Evolutionary conservation across 805 yeast genomes (phyloP).

Genomic region (Yamadazyma sp.): DNA sequence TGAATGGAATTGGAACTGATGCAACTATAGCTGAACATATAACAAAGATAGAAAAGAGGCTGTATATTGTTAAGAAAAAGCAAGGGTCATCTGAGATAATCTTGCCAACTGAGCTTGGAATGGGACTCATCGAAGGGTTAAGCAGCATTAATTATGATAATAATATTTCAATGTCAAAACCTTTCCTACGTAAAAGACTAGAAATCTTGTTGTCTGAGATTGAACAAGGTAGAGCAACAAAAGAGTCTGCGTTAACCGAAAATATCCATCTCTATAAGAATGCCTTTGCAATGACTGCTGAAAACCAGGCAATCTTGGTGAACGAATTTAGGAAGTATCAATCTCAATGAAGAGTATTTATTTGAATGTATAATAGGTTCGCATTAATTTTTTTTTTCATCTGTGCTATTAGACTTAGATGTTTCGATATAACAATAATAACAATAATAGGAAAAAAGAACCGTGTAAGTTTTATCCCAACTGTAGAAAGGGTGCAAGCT

Average conservation of each 20-base stretch:
- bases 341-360: not conserved
- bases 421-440: slow-evolving; percentile 6
- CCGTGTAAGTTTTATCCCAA: slow-evolving; percentile 16
- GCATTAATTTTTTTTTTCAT: too few species aligned
- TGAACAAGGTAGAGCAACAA: slow-evolving; percentile 58
- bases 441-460: slow-evolving; percentile 3
- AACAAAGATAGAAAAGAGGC: slow-evolving; percentile 66
- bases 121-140: slow-evolving; percentile 85
- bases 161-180: slow-evolving; percentile 64
- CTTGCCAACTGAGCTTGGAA: slow-evolving; percentile 80
- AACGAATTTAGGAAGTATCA: slow-evolving; percentile 12
- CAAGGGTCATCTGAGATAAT: slow-evolving; percentile 42
- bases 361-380: too few species aligned
- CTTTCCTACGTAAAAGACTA: slow-evolving; percentile 74
- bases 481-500: slow-evolving; percentile 26
- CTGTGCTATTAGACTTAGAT: not conserved
- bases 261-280: slow-evolving; percentile 54
- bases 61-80: slow-evolving; percentile 55
- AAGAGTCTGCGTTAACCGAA: slow-evolving; percentile 52
- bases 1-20: slow-evolving; percentile 97
- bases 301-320: slow-evolving; percentile 29
- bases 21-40: slow-evolving; percentile 99
- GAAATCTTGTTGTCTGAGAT: slow-evolving; percentile 67
- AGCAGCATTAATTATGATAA: slow-evolving; percentile 71
- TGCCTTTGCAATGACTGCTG: slow-evolving; percentile 52